Evolutionary conservation across 371 early-diverging fungal genomes (phyloP).

Genomic region (Circinella umbellata): DNA sequence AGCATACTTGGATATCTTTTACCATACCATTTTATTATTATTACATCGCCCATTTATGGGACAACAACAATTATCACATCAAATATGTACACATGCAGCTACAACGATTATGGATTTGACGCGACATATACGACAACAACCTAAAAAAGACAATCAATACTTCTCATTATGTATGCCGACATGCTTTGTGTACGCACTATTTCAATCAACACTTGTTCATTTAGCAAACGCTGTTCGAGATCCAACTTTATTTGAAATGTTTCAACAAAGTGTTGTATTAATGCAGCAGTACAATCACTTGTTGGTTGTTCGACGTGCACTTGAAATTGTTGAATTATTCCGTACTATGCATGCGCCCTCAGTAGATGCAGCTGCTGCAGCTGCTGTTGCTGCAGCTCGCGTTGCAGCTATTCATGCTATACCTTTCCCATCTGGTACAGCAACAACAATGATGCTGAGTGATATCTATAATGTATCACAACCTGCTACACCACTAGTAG

Average conservation of each 20-base stretch:
- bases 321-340: constrained; percentile 15
- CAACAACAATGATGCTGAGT: not conserved
- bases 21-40: constrained; percentile 54
- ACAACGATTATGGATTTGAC: constrained; percentile 13
- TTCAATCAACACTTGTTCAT: constrained; percentile 20
- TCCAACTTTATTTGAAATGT: constrained; percentile 10
- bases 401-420: not conserved
- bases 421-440: not conserved
- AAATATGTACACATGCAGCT: constrained; percentile 19
- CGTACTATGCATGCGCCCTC: not conserved
- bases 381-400: constrained; percentile 12
- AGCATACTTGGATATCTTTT: constrained; percentile 57
- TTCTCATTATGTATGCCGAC: constrained; percentile 21
- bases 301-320: constrained; percentile 14
- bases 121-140: constrained; percentile 6
- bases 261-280: constrained; percentile 15
- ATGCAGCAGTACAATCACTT: constrained; percentile 16
- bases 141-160: constrained; percentile 1
- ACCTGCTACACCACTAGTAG: not conserved
- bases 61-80: constrained; percentile 10
- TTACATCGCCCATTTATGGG: constrained; percentile 60
- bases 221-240: constrained; percentile 19
- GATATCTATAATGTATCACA: constrained; percentile 8
- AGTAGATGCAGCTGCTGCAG: not conserved
- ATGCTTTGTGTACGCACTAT: constrained; percentile 23